Conservation (phyloP, 1,284 basidiomycete genomes). For the Rhizoctonia solani region DNA sequence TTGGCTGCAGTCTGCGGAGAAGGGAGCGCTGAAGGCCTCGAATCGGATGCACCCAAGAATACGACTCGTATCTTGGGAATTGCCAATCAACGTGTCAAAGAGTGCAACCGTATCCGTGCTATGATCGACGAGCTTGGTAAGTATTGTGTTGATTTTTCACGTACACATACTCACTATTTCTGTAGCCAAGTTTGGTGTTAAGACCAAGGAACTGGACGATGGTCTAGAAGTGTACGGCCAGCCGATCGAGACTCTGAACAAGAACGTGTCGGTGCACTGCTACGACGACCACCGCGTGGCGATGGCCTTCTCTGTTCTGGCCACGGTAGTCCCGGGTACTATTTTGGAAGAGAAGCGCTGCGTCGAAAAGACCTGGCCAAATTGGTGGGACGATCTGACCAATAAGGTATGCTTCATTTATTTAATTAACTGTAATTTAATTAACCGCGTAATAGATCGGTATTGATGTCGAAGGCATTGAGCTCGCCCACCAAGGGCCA, state of each 20-base stretch:
- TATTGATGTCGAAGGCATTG: slow-evolving; percentile 84
- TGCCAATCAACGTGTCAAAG: slow-evolving; percentile 98
- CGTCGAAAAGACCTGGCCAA: slow-evolving; percentile 99
- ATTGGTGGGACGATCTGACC: slow-evolving; percentile 98
- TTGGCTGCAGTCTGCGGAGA: slow-evolving; percentile 74
- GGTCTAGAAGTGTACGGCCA: slow-evolving; percentile 90
- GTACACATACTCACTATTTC: slow-evolving; percentile 29
- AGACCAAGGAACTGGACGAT: slow-evolving; percentile 90
- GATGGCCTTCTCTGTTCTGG: slow-evolving; percentile 95
- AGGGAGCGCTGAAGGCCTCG: slow-evolving; percentile 27
- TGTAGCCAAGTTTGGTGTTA: slow-evolving; percentile 90
- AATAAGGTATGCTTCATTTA: slow-evolving; percentile 69
- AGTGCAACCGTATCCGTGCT: slow-evolving; percentile 95
- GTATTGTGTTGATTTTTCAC: slow-evolving; percentile 41
- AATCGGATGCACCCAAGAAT: slow-evolving; percentile 54
- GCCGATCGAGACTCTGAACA: slow-evolving; percentile 63
- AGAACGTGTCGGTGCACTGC: slow-evolving; percentile 82
- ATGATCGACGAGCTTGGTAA: slow-evolving; percentile 94
- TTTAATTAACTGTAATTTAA: slow-evolving; percentile 32
- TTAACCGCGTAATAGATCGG: slow-evolving; percentile 66
- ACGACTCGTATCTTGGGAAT: slow-evolving; percentile 90
- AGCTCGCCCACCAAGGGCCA: slow-evolving; percentile 47
- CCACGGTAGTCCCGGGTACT: slow-evolving; percentile 72
- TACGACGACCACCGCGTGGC: slow-evolving; percentile 99
- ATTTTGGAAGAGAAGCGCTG: slow-evolving; percentile 95